Evolutionary conservation across 2,329 filamentous ascomycete species (phyloP).

Genomic region (Neopestalotiopsis clavispora): DNA sequence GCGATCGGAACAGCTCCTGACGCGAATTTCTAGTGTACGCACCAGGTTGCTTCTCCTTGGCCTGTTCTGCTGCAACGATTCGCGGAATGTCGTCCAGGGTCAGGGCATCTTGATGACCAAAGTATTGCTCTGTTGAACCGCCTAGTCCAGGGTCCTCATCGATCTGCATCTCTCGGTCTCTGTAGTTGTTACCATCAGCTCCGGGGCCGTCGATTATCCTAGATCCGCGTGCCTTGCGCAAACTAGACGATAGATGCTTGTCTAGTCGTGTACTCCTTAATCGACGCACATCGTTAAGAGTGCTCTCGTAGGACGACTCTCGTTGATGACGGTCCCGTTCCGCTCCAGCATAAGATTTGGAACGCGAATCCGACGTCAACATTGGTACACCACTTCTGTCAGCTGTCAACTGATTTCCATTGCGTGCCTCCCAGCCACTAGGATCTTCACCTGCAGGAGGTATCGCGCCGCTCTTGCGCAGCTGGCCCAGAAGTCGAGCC

Average conservation of each 20-base stretch:
- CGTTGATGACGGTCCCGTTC: conserved; percentile 65
- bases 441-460: conserved; percentile 75
- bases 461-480: conserved; percentile 81
- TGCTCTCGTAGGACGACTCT: conserved; percentile 88
- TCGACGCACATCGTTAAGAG: conserved; percentile 91
- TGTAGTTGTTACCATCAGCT: conserved; percentile 56
- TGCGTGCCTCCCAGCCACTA: conserved; percentile 68
- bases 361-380: conserved; percentile 69
- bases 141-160: conserved; percentile 78
- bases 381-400: conserved; percentile 55
- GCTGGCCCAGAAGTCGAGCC: conserved; percentile 84
- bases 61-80: conserved; percentile 94
- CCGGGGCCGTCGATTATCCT: conserved; percentile 90
- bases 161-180: conserved; percentile 70
- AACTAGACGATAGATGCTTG: conserved; percentile 90
- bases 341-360: conserved; percentile 71
- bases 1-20: conserved; percentile 66
- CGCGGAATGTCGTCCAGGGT: conserved; percentile 95
- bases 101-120: conserved; percentile 88
- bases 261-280: conserved; percentile 92
- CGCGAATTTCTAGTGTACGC: conserved; percentile 79
- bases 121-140: conserved; percentile 77
- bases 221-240: conserved; percentile 87
- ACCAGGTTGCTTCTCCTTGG: conserved; percentile 84
- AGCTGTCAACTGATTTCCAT: conserved; percentile 61